Conservation (phyloP, 768 basidiomycete species). For the Asterophora parasitica region DNA sequence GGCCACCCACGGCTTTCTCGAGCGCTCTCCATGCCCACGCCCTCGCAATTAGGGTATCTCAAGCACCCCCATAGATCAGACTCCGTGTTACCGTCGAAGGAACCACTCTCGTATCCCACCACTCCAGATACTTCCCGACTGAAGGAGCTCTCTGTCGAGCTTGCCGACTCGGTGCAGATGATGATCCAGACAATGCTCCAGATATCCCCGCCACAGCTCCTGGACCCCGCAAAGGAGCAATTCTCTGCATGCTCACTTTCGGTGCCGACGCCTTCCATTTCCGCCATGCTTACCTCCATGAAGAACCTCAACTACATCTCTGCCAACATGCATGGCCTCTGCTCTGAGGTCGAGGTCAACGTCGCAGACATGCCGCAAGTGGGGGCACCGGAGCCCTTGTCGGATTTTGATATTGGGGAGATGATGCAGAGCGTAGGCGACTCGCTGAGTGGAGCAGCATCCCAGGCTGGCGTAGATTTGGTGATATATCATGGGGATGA, state of each 20-base stretch:
- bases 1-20: constrained; percentile 59
- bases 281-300: constrained; percentile 87
- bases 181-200: constrained; percentile 90
- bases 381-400: constrained; percentile 19
- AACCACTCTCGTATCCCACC: constrained; percentile 11
- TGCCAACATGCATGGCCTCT: constrained; percentile 68
- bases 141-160: constrained; percentile 74
- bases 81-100: not conserved
- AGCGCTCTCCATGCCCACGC: constrained; percentile 75
- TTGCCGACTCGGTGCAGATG: constrained; percentile 88
- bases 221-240: constrained; percentile 92
- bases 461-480: constrained; percentile 82
- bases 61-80: constrained; percentile 56
- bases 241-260: constrained; percentile 85
- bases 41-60: constrained; percentile 71
- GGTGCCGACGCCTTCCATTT: constrained; percentile 83
- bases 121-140: constrained; percentile 35
- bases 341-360: constrained; percentile 19
- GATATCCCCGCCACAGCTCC: constrained; percentile 81
- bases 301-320: constrained; percentile 92
- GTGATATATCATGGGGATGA: constrained; percentile 87
- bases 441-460: constrained; percentile 77
- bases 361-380: not conserved
- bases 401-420: constrained; percentile 91
- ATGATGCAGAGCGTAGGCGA: constrained; percentile 87